Conservation (phyloP, 345 rosid species). For the Euphorbia lathyris region DNA sequence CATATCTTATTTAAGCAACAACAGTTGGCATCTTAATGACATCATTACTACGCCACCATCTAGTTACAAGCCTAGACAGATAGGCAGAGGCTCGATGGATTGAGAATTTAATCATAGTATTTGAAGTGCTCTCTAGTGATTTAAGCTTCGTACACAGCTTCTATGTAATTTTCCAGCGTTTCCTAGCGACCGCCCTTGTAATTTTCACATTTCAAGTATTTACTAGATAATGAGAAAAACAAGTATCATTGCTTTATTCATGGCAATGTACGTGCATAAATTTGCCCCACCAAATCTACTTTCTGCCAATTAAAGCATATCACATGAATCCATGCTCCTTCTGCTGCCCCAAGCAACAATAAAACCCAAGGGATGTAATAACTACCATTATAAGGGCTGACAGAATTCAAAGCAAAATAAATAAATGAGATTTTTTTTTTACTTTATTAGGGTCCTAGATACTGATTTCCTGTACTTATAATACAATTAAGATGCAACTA, state of each 20-base stretch:
- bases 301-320: conserved; percentile 3
- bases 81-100: background rate
- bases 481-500: no score
- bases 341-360: no score
- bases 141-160: no score
- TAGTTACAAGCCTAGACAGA: no score
- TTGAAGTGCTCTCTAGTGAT: no score
- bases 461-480: no score
- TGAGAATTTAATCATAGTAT: no score
- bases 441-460: background rate
- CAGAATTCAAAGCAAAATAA: background rate
- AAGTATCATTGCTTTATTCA: background rate
- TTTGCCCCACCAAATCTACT: background rate
- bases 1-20: no score
- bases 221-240: background rate
- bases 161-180: no score
- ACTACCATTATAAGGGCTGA: background rate
- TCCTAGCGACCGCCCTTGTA: no score
- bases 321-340: conserved; percentile 3
- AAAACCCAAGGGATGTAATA: background rate
- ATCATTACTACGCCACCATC: no score
- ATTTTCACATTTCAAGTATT: background rate
- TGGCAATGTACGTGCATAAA: background rate
- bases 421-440: background rate
- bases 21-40: no score